Evolutionary conservation across 192 early-diverging fungal genomes (phyloP).

Genomic region (Coemansia biformis): DNA sequence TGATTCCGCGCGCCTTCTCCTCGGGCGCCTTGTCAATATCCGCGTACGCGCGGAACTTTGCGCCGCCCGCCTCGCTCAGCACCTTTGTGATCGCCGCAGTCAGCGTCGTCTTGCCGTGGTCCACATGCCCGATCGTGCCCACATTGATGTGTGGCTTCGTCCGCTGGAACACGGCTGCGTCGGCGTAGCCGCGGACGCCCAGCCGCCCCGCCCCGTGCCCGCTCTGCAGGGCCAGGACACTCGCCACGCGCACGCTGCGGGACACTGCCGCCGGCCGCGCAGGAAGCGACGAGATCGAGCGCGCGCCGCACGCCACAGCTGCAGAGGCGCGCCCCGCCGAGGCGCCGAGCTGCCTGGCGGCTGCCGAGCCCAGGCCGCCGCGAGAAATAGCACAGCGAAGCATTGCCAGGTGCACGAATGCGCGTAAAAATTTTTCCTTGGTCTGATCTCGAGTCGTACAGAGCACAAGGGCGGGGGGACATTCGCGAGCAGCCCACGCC

Average conservation of each 20-base stretch:
- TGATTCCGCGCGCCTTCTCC: conserved; percentile 97
- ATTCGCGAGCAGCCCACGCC: too few relatives aligned
- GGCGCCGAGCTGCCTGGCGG: conserved; percentile 9
- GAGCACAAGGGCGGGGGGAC: neutral
- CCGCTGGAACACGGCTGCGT: conserved; percentile 65
- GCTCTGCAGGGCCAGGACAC: neutral
- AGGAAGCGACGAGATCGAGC: conserved; percentile 32
- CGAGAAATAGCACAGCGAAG: conserved; percentile 39
- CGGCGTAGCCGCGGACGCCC: conserved; percentile 44
- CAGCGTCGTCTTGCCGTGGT: conserved; percentile 98
- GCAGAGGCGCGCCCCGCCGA: too few relatives aligned
- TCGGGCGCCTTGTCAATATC: conserved; percentile 99
- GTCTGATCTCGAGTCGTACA: neutral
- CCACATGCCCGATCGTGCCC: conserved; percentile 98
- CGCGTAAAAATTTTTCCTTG: neutral
- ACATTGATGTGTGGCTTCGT: conserved; percentile 98
- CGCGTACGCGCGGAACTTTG: conserved; percentile 90
- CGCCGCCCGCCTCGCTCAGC: conserved; percentile 69
- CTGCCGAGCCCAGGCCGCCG: conserved; percentile 7
- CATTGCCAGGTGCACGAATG: conserved; percentile 10
- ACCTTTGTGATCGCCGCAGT: conserved; percentile 99
- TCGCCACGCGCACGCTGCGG: conserved; percentile 15
- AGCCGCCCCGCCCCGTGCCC: neutral
- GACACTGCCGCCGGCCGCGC: conserved; percentile 3
- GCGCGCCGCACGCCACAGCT: conserved; percentile 10